Conservation (phyloP, 345 rosid genomes). For the Sonneratia alba region DNA sequence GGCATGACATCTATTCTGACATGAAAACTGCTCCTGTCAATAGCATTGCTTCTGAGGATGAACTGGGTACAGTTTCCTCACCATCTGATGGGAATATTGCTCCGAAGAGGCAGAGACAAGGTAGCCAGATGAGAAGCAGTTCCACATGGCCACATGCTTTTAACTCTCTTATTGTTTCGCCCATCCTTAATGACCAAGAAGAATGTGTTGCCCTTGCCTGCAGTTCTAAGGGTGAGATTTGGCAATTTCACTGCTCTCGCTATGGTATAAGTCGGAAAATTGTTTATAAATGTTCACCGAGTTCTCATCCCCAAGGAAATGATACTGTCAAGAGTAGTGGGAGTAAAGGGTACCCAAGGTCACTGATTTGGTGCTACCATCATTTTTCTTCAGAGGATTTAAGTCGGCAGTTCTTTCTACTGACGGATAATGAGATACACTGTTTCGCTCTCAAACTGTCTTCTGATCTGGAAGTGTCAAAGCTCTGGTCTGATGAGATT, state of each 20-base stretch:
- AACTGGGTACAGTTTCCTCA: slow-evolving; percentile 31
- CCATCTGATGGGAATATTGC: slow-evolving; percentile 25
- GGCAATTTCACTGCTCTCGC: slow-evolving; percentile 64
- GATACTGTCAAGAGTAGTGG: slow-evolving; percentile 23
- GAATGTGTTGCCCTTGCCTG: slow-evolving; percentile 59
- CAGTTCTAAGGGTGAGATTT: slow-evolving; percentile 62
- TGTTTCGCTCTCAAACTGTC: slow-evolving; percentile 40
- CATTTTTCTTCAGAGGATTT: slow-evolving; percentile 25
- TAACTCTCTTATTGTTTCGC: slow-evolving; percentile 61
- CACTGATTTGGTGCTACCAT: slow-evolving; percentile 55
- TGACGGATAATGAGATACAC: slow-evolving; percentile 70
- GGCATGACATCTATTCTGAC: slow-evolving; percentile 59
- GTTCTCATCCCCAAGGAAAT: slow-evolving; percentile 29
- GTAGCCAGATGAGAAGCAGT: slow-evolving; percentile 23
- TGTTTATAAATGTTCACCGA: slow-evolving; percentile 22
- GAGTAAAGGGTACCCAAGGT: slow-evolving; percentile 69
- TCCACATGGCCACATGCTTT: slow-evolving; percentile 28
- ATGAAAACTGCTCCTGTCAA: slow-evolving; percentile 32
- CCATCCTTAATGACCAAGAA: slow-evolving; percentile 24
- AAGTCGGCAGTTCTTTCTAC: slow-evolving; percentile 44
- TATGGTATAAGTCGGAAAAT: slow-evolving; percentile 28
- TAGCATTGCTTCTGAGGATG: slow-evolving; percentile 33
- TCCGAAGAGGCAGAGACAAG: slow-evolving; percentile 23
- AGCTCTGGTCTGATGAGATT: slow-evolving; percentile 74
- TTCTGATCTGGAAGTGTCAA: slow-evolving; percentile 37